Evolutionary conservation across 345 rosid species (phyloP).

Genomic region (Limnanthes douglasii): DNA sequence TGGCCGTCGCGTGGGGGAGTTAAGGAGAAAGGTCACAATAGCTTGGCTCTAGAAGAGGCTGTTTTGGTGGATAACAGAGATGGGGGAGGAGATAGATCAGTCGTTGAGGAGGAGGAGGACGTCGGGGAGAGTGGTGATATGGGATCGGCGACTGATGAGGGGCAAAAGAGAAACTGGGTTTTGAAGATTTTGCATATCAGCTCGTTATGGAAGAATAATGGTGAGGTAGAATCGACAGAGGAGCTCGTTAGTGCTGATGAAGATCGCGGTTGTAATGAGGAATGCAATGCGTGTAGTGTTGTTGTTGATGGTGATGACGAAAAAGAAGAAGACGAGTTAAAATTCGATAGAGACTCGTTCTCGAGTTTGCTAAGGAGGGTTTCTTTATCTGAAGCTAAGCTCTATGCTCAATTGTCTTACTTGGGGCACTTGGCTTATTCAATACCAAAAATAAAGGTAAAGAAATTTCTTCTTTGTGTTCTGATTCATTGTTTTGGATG

Average conservation of each 20-base stretch:
- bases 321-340: constrained; percentile 19
- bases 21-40: constrained; percentile 13
- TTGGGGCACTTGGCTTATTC: constrained; percentile 71
- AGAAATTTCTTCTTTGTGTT: background rate
- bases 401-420: constrained; percentile 69
- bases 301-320: constrained; percentile 19
- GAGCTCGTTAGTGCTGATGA: constrained; percentile 1
- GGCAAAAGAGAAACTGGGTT: constrained; percentile 57
- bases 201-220: constrained; percentile 39
- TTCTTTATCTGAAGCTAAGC: constrained; percentile 49
- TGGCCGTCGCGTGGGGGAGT: constrained; percentile 28
- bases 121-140: constrained; percentile 4
- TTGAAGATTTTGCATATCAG: constrained; percentile 71
- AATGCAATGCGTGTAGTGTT: constrained; percentile 36
- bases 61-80: constrained; percentile 33
- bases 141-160: constrained; percentile 14
- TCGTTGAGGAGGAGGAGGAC: constrained; percentile 6
- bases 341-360: constrained; percentile 56
- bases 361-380: constrained; percentile 53
- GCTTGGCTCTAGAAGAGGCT: constrained; percentile 34
- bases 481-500: background rate
- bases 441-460: constrained; percentile 61
- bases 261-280: constrained; percentile 8
- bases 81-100: background rate
- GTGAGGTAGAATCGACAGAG: constrained; percentile 10